These are phyloP conservation scores for Punica granatum DNA, from an alignment of 345 rosid species.

Conservation along the genomic window DNA sequence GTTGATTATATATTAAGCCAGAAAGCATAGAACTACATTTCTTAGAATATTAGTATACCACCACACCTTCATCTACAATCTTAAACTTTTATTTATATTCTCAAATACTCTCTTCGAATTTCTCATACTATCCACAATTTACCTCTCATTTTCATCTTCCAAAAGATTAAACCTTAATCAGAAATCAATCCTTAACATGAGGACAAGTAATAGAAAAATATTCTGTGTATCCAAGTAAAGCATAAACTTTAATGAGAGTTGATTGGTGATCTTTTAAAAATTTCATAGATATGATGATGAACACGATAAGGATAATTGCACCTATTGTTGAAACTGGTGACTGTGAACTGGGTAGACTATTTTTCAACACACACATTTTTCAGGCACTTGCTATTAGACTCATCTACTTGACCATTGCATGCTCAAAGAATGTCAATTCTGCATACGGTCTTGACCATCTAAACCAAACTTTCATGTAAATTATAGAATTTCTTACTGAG, in stretches of 20 bases:
- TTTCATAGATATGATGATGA: neutral
- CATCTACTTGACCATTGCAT: neutral
- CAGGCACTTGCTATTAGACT: neutral
- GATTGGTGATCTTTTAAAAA: neutral
- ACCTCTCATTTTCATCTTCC: neutral
- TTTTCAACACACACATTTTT: neutral
- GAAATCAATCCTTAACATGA: neutral
- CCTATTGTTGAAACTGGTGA: neutral
- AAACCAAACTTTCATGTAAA: neutral
- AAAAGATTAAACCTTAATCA: neutral
- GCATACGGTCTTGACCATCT: neutral
- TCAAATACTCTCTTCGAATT: neutral
- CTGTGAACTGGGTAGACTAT: neutral
- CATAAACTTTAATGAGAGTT: neutral
- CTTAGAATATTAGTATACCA: neutral
- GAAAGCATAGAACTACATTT: neutral
- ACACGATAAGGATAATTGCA: neutral
- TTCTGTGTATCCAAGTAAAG: neutral
- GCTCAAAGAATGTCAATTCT: neutral
- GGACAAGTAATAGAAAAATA: neutral
- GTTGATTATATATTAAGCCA: slow-evolving; percentile 5
- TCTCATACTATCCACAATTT: neutral
- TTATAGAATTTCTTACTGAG: neutral
- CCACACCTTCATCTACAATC: neutral
- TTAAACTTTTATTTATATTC: neutral